Base-by-base conservation (phyloP, 768 basidiomycete genomes). In the Paxillus involutus region DNA sequence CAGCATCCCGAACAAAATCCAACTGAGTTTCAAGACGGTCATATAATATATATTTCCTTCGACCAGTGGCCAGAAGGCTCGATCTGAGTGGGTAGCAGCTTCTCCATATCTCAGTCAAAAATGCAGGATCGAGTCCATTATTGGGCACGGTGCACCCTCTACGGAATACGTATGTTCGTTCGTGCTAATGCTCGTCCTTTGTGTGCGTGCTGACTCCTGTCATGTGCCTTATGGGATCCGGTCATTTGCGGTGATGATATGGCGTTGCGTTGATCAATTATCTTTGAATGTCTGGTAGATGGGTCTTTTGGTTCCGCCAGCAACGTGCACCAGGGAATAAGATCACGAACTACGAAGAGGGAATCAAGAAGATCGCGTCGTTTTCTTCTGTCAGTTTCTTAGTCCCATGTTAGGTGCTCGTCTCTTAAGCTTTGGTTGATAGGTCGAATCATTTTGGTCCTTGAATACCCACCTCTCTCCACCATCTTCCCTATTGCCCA, bases 381-480 rank as follows among this genome's bases (percentile, higher is more conserved):
- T 96, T 95, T 67, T 86, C 89, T 60, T 95, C 92, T 6, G 90
- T 92, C 57, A 49, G 85, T 77, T 0, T 11, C 49, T 48, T 36
- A 51, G 16, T 33, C 13, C 48, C 43, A 11, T 46, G 36, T 21
- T 41, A 7, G 14, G 13, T 43, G 11, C 52, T 29, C 17, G 53
- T 12, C 42, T 56, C 55, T 61, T 41, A 62, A 53, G 39, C 30
- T 43, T n/a, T 44, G 9, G 19, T 36, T 37, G 14, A 21, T 64
- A 94, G 88, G 90, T 93, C 49, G 96, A 98, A 74, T 95, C 93
- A 36, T 97, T 94, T 71, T 96, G 95, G 88, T 88, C 93, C 21
- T 76, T 98, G 55, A 90, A 91, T 79, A 94, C 94, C 4, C 96
- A 98, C 69, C 81, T 98, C 26, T 79, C 86, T 6, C 85, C 91